Percentiles rank a stretch among this genome's conserved stretches.
These are phyloP conservation scores for Sporothrix protearum DNA, from an alignment of 2,329 filamentous ascomycete species.

Conservation along the genomic window DNA sequence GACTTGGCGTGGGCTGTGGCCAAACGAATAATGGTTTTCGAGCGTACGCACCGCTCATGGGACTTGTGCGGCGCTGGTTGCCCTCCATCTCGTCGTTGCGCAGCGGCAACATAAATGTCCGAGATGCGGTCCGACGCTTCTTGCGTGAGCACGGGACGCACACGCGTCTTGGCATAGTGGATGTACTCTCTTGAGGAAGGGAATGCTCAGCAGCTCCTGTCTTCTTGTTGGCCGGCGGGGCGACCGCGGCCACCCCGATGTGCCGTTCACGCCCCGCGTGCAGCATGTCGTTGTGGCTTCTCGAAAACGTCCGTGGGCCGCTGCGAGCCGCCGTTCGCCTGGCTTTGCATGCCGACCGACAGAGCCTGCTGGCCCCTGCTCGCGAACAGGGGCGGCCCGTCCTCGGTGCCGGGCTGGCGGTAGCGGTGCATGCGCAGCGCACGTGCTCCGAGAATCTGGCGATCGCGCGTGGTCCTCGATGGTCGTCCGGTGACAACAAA, in stretches of 20 bases:
- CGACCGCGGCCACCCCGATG: constrained; percentile 32
- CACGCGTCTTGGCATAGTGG: constrained; percentile 89
- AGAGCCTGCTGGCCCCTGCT: constrained; percentile 78
- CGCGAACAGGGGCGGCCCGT: constrained; percentile 90
- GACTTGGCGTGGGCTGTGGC: constrained; percentile 95
- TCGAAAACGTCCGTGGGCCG: constrained; percentile 85
- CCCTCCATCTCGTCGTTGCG: constrained; percentile 95
- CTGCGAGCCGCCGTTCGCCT: constrained; percentile 61
- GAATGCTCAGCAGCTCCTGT: constrained; percentile 89
- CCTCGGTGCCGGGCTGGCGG: constrained; percentile 85
- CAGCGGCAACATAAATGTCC: constrained; percentile 83
- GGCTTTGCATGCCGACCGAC: constrained; percentile 79
- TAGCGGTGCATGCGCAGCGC: constrained; percentile 90
- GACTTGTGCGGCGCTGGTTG: constrained; percentile 88
- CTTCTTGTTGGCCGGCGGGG: constrained; percentile 57
- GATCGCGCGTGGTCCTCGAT: constrained; percentile 88
- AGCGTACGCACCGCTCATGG: constrained; percentile 95
- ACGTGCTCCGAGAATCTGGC: constrained; percentile 96
- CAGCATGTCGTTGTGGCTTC: constrained; percentile 95
- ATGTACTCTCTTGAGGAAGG: constrained; percentile 99
- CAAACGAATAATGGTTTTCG: constrained; percentile 93
- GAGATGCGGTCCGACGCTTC: constrained; percentile 90
- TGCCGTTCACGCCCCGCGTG: constrained; percentile 85
- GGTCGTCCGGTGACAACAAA: constrained; percentile 96
- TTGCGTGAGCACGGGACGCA: constrained; percentile 86